A percentile compares a stretch with the other conserved stretches of the same genome.
Conservation (phyloP, 1,139 yeast genomes). For the Casaregolazyma lundiana region DNA sequence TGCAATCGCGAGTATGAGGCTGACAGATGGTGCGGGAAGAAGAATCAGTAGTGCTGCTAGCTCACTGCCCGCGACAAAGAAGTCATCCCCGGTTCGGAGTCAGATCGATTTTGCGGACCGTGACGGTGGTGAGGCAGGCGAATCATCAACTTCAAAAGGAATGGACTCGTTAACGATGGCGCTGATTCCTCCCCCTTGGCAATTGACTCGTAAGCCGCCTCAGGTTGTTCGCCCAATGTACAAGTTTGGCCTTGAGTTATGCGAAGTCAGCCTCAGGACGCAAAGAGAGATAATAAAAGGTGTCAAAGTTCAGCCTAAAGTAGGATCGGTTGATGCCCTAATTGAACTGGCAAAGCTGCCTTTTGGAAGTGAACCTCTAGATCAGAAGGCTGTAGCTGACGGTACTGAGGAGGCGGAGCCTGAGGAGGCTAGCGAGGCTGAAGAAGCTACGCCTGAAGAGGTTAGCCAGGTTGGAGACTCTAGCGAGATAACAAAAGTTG, state of each 20-base stretch:
- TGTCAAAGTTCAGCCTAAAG: conserved; percentile 10
- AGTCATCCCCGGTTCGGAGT: conserved; percentile 3
- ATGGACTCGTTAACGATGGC: conserved; percentile 24
- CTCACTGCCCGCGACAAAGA: conserved; percentile 3
- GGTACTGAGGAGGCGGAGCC: neutral
- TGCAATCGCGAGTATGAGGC: neutral
- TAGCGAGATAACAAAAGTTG: too few species aligned
- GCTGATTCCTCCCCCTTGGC: conserved; percentile 32
- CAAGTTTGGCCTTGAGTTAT: conserved; percentile 26
- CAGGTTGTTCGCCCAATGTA: conserved; percentile 26
- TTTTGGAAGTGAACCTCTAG: neutral
- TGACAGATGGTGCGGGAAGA: neutral
- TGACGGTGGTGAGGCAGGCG: neutral
- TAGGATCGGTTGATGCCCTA: neutral
- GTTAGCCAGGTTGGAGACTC: too few species aligned
- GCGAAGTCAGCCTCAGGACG: conserved; percentile 21
- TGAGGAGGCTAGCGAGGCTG: too few species aligned
- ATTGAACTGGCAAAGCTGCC: neutral
- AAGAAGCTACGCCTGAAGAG: too few species aligned
- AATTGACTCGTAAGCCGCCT: conserved; percentile 27
- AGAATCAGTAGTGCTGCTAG: neutral
- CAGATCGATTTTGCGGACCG: conserved; percentile 2
- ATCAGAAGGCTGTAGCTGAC: neutral
- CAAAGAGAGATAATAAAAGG: conserved; percentile 18
- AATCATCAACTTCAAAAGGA: neutral